Base-by-base conservation (phyloP, 2,329 filamentous ascomycete genomes). In the Colletotrichum tropicale region DNA sequence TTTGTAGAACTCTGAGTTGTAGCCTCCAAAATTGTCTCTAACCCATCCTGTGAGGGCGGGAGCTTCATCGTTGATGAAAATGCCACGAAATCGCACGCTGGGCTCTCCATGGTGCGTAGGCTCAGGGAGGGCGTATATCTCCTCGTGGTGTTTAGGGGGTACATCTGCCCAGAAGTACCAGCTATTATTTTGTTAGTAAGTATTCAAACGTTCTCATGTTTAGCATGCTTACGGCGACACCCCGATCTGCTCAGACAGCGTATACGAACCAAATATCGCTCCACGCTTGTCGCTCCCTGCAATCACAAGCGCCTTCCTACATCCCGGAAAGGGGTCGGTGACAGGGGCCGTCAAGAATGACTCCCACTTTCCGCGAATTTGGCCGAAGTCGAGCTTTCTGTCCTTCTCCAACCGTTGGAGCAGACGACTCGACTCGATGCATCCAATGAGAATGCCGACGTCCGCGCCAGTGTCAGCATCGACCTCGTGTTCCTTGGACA, bases 51-150 rank as follows among this genome's bases (percentile, higher is more conserved):
- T 86, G 66, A 94, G 82, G 1, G 89, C 89, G 0, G 91, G 91
- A 12, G 90, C 89, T 77, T 93, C 91, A 70, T 93, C 91, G 78
- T 93, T 93, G 83, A 93, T 87, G 82, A 93, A 93, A 75, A 93
- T 87, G 15, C 91, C 91, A 13, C 91, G 87, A 79, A 91, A 92
- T 75, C 89, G 90, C 75, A 93, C 87, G 6, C 88, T 88, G 2
- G 91, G 91, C 4, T 90, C 86, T 12, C 87, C 87, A 69, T 90
- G 88, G 1, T 85, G 79, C 16, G 88, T 89, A 2, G 83, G 86
- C 5, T 83, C 86, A 36, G 86, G 82, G 7, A 89, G 79, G 9
- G 90, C 89, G 76, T 88, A 91, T 61, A 93, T 87, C 6, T 84
- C 82, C 5, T 83, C 77, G 74, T 90, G 89, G 21, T 85, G 83